Evolutionary conservation across 345 rosid genomes (phyloP).

Genomic region (Heritiera fomes): DNA sequence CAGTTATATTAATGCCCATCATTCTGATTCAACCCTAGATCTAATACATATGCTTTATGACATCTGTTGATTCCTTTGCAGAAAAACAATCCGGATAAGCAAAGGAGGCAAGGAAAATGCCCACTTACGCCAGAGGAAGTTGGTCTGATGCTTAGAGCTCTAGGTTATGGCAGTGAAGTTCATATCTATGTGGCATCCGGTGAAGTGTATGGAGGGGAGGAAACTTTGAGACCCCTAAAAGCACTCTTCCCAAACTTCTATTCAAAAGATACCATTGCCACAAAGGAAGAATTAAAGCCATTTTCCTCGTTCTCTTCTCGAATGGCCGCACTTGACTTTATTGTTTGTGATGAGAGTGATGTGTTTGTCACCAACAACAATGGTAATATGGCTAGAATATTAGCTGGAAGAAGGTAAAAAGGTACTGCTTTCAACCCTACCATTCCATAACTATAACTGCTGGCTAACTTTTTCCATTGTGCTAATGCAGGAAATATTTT

Average conservation of each 20-base stretch:
- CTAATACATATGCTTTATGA: not conserved
- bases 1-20: not conserved
- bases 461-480: constrained; percentile 19
- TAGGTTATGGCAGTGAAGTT: constrained; percentile 89
- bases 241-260: constrained; percentile 85
- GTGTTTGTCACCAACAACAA: constrained; percentile 95
- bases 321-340: constrained; percentile 98
- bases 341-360: constrained; percentile 93
- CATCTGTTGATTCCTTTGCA: constrained; percentile 36
- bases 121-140: constrained; percentile 97
- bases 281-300: constrained; percentile 68
- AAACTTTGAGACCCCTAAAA: constrained; percentile 77
- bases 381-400: constrained; percentile 93
- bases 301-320: constrained; percentile 87
- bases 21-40: not conserved
- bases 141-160: constrained; percentile 93
- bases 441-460: constrained; percentile 5
- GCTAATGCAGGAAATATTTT: constrained; percentile 71
- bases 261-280: constrained; percentile 81
- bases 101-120: constrained; percentile 96
- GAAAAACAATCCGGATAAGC: constrained; percentile 78
- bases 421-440: constrained; percentile 14
- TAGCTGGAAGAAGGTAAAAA: constrained; percentile 88
- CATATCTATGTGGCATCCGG: constrained; percentile 98
- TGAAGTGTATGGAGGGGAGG: constrained; percentile 87